Percentiles rank a stretch among this genome's conserved stretches.
Conservation (phyloP, 257 asterid genomes). For the Solanum bukasovii region DNA sequence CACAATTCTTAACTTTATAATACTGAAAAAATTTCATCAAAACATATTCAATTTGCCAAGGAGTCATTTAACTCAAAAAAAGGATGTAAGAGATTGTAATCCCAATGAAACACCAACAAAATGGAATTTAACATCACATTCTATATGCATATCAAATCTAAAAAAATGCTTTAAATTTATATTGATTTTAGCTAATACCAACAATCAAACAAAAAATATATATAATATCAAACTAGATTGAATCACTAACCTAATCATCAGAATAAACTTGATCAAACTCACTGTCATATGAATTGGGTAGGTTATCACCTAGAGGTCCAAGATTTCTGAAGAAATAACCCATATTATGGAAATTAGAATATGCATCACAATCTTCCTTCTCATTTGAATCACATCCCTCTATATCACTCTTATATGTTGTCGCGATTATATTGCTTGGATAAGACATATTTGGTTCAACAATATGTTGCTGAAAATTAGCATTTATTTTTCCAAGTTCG, state of each 20-base stretch:
- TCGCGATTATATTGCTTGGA: background rate
- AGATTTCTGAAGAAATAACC: background rate
- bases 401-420: background rate
- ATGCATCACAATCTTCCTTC: background rate
- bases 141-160: too few relatives aligned
- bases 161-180: too few relatives aligned
- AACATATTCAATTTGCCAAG: background rate
- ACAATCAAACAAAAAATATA: background rate
- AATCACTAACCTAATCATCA: background rate
- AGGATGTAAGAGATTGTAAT: background rate
- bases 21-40: background rate
- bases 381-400: background rate
- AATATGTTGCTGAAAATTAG: background rate
- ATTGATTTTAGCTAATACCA: background rate
- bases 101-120: background rate
- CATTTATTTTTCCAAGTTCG: background rate
- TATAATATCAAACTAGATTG: background rate
- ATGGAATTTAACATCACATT: background rate
- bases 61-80: background rate
- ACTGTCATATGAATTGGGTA: background rate
- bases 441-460: background rate
- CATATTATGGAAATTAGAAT: background rate
- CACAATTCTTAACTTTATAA: too few relatives aligned
- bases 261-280: background rate
- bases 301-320: background rate